These are phyloP conservation scores for Iberis pinnata DNA, from an alignment of 345 rosid species.

Conservation along the genomic window DNA sequence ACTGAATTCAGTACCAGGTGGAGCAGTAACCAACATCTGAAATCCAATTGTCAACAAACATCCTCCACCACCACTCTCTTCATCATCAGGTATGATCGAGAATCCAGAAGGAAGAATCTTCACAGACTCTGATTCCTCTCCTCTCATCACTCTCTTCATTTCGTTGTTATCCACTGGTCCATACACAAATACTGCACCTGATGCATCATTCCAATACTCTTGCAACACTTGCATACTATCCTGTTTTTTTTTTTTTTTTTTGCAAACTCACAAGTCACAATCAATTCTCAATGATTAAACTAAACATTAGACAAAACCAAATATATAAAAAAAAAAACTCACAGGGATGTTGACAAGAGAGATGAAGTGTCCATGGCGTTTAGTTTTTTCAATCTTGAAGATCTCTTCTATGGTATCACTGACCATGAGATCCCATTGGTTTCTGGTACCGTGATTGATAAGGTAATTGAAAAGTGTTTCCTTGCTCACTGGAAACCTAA, in stretches of 20 bases:
- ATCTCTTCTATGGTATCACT: constrained; percentile 30
- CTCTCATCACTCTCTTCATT: constrained; percentile 25
- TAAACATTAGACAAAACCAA: no score
- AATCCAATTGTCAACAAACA: constrained; percentile 42
- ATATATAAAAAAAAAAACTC: constrained; percentile 10
- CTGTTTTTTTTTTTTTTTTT: no score
- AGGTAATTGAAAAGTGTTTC: constrained; percentile 42
- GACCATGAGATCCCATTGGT: constrained; percentile 43
- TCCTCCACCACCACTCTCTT: constrained; percentile 10
- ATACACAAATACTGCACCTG: constrained; percentile 45
- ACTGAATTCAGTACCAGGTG: constrained; percentile 28
- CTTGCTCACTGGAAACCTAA: constrained; percentile 42
- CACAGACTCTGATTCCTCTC: constrained; percentile 29
- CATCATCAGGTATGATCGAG: constrained; percentile 37
- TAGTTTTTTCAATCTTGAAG: constrained; percentile 31
- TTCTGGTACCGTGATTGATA: constrained; percentile 28
- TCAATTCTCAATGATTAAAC: no score
- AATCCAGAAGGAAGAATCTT: constrained; percentile 50
- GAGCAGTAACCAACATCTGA: constrained; percentile 38
- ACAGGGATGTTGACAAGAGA: constrained; percentile 41
- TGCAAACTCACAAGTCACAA: no score
- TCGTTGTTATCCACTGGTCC: constrained; percentile 42
- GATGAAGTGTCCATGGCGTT: constrained; percentile 24
- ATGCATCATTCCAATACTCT: constrained; percentile 49
- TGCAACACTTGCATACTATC: constrained; percentile 38